Evolutionary conservation across 441 rosid species (phyloP).

Genomic region (Aleurites moluccanus): DNA sequence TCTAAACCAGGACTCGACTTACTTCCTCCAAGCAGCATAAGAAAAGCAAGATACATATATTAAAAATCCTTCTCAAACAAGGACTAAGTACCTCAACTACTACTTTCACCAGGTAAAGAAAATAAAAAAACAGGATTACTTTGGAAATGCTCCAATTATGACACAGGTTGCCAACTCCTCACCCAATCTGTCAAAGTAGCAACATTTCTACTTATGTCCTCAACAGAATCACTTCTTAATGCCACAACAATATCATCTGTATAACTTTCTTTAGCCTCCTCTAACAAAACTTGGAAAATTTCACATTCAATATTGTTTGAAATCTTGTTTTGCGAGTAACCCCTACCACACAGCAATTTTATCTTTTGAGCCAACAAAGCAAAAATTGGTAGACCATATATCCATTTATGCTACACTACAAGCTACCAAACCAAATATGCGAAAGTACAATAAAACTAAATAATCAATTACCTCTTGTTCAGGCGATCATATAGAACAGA

Average conservation of each 20-base stretch:
- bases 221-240: constrained; percentile 60
- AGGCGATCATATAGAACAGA: constrained; percentile 75
- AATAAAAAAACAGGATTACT: neutral
- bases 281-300: constrained; percentile 72
- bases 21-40: neutral
- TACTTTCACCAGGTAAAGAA: neutral
- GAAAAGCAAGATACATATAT: neutral
- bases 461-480: constrained; percentile 56
- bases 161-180: constrained; percentile 51
- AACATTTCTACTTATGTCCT: constrained; percentile 65
- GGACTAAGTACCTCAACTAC: neutral
- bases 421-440: neutral
- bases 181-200: constrained; percentile 63
- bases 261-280: constrained; percentile 91
- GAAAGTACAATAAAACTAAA: neutral
- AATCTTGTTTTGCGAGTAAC: constrained; percentile 72
- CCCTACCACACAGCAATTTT: constrained; percentile 42
- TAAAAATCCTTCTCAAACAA: constrained; percentile 7
- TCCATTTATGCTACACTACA: no score
- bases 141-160: neutral
- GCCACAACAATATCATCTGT: constrained; percentile 54
- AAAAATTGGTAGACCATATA: neutral
- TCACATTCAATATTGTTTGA: constrained; percentile 85
- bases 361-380: constrained; percentile 9
- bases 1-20: neutral